Evolutionary conservation across 2,329 filamentous ascomycete species (phyloP).

Genomic region (Bipolaris victoriae): DNA sequence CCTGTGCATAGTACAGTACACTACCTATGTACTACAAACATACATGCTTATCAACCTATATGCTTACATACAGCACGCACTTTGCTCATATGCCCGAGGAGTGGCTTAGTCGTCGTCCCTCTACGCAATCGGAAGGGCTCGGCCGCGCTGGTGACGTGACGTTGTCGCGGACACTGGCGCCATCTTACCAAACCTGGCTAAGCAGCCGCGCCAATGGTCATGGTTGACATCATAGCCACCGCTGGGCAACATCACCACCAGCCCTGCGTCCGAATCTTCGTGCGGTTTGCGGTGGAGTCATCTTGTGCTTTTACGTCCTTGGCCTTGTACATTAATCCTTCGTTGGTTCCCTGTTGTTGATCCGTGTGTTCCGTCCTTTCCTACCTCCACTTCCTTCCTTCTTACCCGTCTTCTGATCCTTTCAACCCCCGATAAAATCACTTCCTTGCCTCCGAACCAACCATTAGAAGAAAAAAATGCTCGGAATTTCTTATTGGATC

Average conservation of each 20-base stretch:
- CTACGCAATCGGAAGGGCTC: slow-evolving; percentile 5
- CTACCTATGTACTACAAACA: too few relatives aligned
- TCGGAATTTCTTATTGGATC: slow-evolving; percentile 60
- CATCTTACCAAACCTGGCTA: slow-evolving; percentile 15
- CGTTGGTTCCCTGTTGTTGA: slow-evolving; percentile 3
- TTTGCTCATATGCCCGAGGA: not conserved
- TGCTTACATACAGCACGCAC: not conserved
- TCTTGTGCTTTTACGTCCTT: slow-evolving; percentile 7
- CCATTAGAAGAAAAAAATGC: slow-evolving; percentile 28
- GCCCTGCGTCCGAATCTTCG: slow-evolving; percentile 14
- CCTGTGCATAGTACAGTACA: not conserved
- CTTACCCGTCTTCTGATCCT: slow-evolving; percentile 11
- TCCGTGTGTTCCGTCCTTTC: slow-evolving; percentile 1
- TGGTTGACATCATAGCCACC: slow-evolving; percentile 21
- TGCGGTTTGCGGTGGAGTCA: not conserved
- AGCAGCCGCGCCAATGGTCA: slow-evolving; percentile 7
- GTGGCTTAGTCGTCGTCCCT: slow-evolving; percentile 3
- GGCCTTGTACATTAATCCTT: slow-evolving; percentile 9
- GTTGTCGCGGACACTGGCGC: slow-evolving; percentile 11
- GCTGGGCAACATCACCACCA: slow-evolving; percentile 12
- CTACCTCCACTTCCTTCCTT: slow-evolving; percentile 1
- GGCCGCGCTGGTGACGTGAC: slow-evolving; percentile 15
- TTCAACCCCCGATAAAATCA: slow-evolving; percentile 2
- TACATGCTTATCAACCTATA: too few relatives aligned
- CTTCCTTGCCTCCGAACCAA: slow-evolving; percentile 7